Evolutionary conservation across 805 yeast genomes (phyloP).

Genomic region (Metschnikowia amazonensis): DNA sequence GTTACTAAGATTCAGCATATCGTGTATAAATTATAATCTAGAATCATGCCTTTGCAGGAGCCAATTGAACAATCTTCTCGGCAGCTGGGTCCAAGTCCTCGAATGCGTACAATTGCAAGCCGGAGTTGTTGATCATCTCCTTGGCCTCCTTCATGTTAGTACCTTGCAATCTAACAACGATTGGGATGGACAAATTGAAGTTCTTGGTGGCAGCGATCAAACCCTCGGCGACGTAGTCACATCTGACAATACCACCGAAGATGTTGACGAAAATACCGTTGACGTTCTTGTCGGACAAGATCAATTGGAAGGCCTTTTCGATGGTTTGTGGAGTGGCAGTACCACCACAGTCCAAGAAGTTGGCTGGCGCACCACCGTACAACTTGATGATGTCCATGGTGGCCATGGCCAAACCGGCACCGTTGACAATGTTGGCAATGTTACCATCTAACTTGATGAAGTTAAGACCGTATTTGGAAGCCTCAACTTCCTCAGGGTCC

Average conservation of each 20-base stretch:
- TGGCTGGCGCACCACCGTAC: conserved; percentile 98
- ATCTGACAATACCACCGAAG: conserved; percentile 99
- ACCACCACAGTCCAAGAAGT: conserved; percentile 99
- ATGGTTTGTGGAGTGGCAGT: conserved; percentile 99
- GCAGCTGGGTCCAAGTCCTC: conserved; percentile 97
- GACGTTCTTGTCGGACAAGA: conserved; percentile 83
- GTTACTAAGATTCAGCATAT: background rate
- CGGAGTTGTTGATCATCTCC: conserved; percentile 79
- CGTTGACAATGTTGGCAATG: conserved; percentile 98
- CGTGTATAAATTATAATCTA: conserved; percentile 1
- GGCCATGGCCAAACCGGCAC: conserved; percentile 99
- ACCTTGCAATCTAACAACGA: conserved; percentile 98
- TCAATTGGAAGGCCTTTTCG: conserved; percentile 92
- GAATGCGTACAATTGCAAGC: conserved; percentile 86
- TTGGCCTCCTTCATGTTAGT: conserved; percentile 90
- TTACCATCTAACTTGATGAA: conserved; percentile 97
- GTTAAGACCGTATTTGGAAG: conserved; percentile 84
- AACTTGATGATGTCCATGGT: conserved; percentile 99
- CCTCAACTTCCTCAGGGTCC: conserved; percentile 95
- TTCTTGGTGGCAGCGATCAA: conserved; percentile 91
- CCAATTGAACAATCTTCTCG: conserved; percentile 81
- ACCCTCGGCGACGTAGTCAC: conserved; percentile 98
- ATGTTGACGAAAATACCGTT: conserved; percentile 96
- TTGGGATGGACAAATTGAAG: conserved; percentile 87
- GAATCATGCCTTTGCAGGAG: conserved; percentile 31